These are phyloP conservation scores for Talaromyces sp. DNA, from an alignment of 2,329 filamentous ascomycete genomes.

Conservation along the genomic window DNA sequence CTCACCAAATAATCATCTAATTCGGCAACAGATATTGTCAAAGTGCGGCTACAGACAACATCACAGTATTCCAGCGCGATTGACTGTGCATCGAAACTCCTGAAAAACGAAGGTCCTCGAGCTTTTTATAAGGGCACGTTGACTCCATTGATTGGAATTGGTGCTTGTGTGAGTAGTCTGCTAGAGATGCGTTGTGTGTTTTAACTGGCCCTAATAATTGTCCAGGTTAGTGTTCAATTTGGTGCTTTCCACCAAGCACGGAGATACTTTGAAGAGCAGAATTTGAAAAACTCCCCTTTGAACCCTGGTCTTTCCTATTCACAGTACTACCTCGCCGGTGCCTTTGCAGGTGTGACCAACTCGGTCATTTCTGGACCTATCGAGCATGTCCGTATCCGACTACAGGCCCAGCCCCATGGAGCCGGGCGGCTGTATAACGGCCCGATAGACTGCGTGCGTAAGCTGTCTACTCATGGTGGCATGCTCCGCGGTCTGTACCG, in stretches of 20 bases:
- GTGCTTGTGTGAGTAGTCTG: constrained; percentile 66
- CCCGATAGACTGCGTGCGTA: constrained; percentile 83
- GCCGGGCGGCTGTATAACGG: constrained; percentile 70
- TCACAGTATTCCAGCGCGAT: constrained; percentile 74
- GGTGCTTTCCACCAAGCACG: constrained; percentile 92
- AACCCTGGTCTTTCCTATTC: constrained; percentile 60
- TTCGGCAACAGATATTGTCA: constrained; percentile 70
- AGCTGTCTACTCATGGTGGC: constrained; percentile 65
- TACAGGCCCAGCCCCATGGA: constrained; percentile 95
- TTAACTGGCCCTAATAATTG: constrained; percentile 6
- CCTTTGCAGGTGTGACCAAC: constrained; percentile 90
- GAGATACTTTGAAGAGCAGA: constrained; percentile 73
- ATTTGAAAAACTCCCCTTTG: constrained; percentile 43
- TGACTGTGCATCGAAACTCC: constrained; percentile 75
- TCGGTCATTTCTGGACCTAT: constrained; percentile 83
- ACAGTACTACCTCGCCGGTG: constrained; percentile 86
- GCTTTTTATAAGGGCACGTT: constrained; percentile 99
- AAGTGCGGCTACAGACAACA: constrained; percentile 91
- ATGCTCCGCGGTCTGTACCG: constrained; percentile 73
- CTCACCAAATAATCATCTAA: constrained; percentile 14
- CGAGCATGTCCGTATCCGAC: constrained; percentile 90
- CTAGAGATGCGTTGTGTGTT: no score
- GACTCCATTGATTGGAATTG: constrained; percentile 90
- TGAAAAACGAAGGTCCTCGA: constrained; percentile 75
- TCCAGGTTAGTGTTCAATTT: constrained; percentile 80